phyloP scores from a whole-genome alignment of 2,329 filamentous ascomycete genomes.

The Alternaria atra region DNA sequence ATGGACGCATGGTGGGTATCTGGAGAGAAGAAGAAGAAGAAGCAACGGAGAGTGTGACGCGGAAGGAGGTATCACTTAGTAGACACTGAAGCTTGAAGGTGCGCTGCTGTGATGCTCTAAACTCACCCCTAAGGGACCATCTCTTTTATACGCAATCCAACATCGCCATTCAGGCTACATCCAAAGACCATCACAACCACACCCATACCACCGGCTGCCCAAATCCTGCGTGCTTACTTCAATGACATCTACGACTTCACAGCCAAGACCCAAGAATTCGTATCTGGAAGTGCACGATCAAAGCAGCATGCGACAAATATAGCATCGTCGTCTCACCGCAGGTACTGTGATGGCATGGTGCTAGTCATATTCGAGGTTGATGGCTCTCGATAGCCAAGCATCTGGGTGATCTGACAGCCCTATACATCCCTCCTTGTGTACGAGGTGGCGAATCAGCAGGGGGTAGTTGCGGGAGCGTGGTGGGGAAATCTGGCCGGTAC shows the following conservation, averaged over 20 bases:
- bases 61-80: neutral
- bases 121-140: neutral
- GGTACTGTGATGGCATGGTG: neutral
- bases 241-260: slow-evolving; percentile 16
- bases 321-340: neutral
- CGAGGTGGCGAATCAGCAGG: slow-evolving; percentile 1
- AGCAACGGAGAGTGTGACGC: neutral
- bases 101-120: neutral
- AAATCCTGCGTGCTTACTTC: neutral
- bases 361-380: neutral
- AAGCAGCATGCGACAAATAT: neutral
- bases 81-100: neutral
- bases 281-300: neutral
- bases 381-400: neutral
- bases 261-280: slow-evolving; percentile 3
- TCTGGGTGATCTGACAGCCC: neutral
- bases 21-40: neutral
- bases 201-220: neutral
- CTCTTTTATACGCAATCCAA: neutral
- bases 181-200: neutral
- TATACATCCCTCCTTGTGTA: neutral
- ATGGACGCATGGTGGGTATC: slow-evolving; percentile 28
- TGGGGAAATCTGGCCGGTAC: neutral
- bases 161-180: neutral
- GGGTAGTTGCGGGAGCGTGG: neutral